Evolutionary conservation across 1,284 basidiomycete genomes (phyloP), one percentile per base, ranked within the genome.

Genomic region (Irpex rosettiformis): DNA sequence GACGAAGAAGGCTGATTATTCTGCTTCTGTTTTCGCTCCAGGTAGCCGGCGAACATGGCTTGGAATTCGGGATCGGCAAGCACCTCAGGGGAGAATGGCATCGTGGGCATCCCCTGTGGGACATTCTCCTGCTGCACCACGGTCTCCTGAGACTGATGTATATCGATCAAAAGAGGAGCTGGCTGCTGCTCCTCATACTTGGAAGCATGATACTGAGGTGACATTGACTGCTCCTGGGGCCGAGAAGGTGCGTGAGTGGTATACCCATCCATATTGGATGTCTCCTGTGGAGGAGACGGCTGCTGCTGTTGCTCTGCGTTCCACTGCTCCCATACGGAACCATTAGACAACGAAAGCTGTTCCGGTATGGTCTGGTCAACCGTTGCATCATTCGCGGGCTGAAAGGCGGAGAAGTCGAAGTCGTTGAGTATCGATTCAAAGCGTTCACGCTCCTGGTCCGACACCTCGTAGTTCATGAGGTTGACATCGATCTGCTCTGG

Each of bases 401-500:
- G 52, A 3, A 33, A 51, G 6, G 48, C 48, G 22, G 52, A 33
- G 18, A 54, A 54, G 52, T 33, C 52, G 30, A 42, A 37, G 3
- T 54, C 30, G 16, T 54, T 54, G 28, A 54, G 52, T 21, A 51
- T 8, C 21, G 48, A 24, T 4, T 21, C 48, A 51, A 51, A 51
- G 24, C 48, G 48, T 16, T 51, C 48, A 25, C 48, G 48, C 3
- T 51, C 48, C 11, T 51, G 48, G 13, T 51, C 48, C 11, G 48
- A 51, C 13, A 22, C 24, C 27, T 51, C 48, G 25, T 18, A 25
- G 3, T 51, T 51, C 48, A 29, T 8, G 13, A 54, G 21, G 37
- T 54, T 54, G 11, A 54, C 52, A 40, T 54, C 52, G 52, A 54
- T 54, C 27, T 37, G 30, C 10, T 18, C 30, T 16, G 52, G 52